Conservation (phyloP, 495 filamentous ascomycete genomes). For the Hypomontagnella monticulosa region DNA sequence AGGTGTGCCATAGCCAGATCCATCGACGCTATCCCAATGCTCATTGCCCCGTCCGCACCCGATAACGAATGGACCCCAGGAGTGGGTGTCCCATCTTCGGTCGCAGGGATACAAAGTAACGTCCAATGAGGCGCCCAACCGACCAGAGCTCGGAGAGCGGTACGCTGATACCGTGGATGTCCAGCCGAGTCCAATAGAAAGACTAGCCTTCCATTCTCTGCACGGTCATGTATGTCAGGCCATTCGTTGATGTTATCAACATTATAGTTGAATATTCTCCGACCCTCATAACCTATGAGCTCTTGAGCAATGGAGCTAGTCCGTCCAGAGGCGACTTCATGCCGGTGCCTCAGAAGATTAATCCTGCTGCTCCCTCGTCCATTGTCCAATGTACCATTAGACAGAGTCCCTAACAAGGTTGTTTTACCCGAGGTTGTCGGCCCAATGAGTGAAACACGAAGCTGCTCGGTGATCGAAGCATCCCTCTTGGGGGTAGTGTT, state of each 20-base stretch:
- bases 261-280: slow-evolving; percentile 85
- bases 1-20: slow-evolving; percentile 83
- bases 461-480: slow-evolving; percentile 69
- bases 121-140: slow-evolving; percentile 98
- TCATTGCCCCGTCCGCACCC: slow-evolving; percentile 55
- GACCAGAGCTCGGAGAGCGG: slow-evolving; percentile 85
- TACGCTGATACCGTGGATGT: slow-evolving; percentile 85
- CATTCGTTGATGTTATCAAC: slow-evolving; percentile 88
- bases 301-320: slow-evolving; percentile 95
- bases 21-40: slow-evolving; percentile 56
- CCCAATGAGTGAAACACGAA: slow-evolving; percentile 90
- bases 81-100: slow-evolving; percentile 66
- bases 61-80: slow-evolving; percentile 61
- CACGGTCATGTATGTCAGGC: slow-evolving; percentile 89
- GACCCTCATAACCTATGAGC: slow-evolving; percentile 80
- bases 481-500: slow-evolving; percentile 37
- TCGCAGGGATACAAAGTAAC: slow-evolving; percentile 85
- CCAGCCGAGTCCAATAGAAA: slow-evolving; percentile 93
- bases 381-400: slow-evolving; percentile 88
- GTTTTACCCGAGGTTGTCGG: slow-evolving; percentile 95
- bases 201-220: slow-evolving; percentile 77
- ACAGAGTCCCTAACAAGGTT: slow-evolving; percentile 86
- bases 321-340: slow-evolving; percentile 89
- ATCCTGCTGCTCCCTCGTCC: slow-evolving; percentile 88
- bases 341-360: slow-evolving; percentile 89